These are phyloP conservation scores for Aspergillus hancockii DNA, from an alignment of 495 filamentous ascomycete species.

Conservation along the genomic window DNA sequence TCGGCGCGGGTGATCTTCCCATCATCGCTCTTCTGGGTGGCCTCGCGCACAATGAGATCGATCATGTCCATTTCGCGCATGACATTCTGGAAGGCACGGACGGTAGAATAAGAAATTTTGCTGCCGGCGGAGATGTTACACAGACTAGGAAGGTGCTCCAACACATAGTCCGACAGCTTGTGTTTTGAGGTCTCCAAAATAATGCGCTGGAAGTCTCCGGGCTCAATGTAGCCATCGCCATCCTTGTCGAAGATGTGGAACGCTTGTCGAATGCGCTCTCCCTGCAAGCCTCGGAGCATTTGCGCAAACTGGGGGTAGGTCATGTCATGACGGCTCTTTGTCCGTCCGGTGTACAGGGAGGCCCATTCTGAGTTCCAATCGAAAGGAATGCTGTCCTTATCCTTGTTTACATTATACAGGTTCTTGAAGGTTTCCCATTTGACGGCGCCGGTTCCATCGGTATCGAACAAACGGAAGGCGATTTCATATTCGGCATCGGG, in stretches of 20 bases:
- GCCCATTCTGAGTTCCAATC: conserved; percentile 98
- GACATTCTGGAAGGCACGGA: conserved; percentile 95
- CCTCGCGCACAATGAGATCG: conserved; percentile 85
- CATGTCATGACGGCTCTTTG: conserved; percentile 79
- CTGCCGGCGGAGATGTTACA: conserved; percentile 91
- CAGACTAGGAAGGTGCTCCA: conserved; percentile 89
- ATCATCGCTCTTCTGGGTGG: conserved; percentile 78
- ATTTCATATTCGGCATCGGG: conserved; percentile 99
- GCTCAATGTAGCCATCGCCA: conserved; percentile 95
- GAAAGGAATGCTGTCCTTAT: conserved; percentile 79
- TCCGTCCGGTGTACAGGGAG: conserved; percentile 86
- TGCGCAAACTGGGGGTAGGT: conserved; percentile 97
- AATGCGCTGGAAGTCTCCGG: conserved; percentile 94
- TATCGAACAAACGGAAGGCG: conserved; percentile 92
- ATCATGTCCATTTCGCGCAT: conserved; percentile 97
- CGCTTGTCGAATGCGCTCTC: conserved; percentile 91
- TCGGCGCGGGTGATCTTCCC: conserved; percentile 92
- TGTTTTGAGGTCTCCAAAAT: conserved; percentile 91
- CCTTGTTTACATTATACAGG: conserved; percentile 81
- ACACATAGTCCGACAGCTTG: conserved; percentile 94
- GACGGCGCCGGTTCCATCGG: conserved; percentile 76
- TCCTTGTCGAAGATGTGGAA: conserved; percentile 92
- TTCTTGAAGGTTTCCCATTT: conserved; percentile 83
- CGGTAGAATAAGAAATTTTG: conserved; percentile 96
- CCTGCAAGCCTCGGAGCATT: conserved; percentile 94